phyloP scores from a whole-genome alignment of 495 filamentous ascomycete genomes.

The Parathielavia hyrcaniae region DNA sequence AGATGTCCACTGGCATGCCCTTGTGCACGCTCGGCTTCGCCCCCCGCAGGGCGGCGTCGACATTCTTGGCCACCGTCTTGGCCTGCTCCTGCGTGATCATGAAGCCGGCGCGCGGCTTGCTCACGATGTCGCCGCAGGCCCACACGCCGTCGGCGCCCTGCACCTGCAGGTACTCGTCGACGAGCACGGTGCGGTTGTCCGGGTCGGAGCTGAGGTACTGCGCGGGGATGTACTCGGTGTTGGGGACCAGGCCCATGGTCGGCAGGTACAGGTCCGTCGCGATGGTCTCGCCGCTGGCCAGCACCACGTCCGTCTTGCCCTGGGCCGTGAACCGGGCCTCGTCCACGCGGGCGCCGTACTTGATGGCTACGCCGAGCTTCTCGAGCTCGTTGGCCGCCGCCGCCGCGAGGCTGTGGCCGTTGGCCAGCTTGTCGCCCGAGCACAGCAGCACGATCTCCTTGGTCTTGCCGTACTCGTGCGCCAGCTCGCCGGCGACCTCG shows the following conservation, averaged over 20 bases:
- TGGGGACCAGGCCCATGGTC: slow-evolving; percentile 54
- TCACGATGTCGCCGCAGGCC: slow-evolving; percentile 49
- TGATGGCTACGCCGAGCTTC: slow-evolving; percentile 47
- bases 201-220: slow-evolving; percentile 39
- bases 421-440: slow-evolving; percentile 37
- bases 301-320: slow-evolving; percentile 36
- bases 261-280: slow-evolving; percentile 57
- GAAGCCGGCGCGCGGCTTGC: slow-evolving; percentile 42
- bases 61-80: slow-evolving; percentile 41
- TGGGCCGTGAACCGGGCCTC: slow-evolving; percentile 15
- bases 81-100: slow-evolving; percentile 46
- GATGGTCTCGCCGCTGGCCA: slow-evolving; percentile 38
- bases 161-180: slow-evolving; percentile 52
- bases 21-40: slow-evolving; percentile 34
- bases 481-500: slow-evolving; percentile 41
- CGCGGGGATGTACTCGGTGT: slow-evolving; percentile 53
- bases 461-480: slow-evolving; percentile 41
- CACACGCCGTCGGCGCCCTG: slow-evolving; percentile 42
- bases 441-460: slow-evolving; percentile 48
- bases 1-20: slow-evolving; percentile 38
- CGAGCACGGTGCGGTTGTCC: slow-evolving; percentile 45
- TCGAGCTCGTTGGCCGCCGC: slow-evolving; percentile 40
- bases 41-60: slow-evolving; percentile 35
- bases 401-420: slow-evolving; percentile 32
- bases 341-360: slow-evolving; percentile 36